Evolutionary conservation across 805 yeast genomes (phyloP), one percentile per base, ranked within the genome.

Genomic region (Candida odintsovae): DNA sequence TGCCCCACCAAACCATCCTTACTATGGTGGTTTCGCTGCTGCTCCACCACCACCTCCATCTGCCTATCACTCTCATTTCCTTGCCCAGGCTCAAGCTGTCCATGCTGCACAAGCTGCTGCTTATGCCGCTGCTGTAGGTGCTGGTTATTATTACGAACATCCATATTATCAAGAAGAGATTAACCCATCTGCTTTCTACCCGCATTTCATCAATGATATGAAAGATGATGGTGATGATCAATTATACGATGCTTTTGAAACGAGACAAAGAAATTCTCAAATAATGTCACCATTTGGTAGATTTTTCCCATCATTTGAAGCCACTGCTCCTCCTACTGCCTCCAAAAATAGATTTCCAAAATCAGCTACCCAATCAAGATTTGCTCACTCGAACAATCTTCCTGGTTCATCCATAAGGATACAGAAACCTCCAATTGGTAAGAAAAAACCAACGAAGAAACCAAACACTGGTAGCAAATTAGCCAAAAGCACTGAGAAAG

Each of bases 241-340:
- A 18, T 44, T 49, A n/a, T 49, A 51, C 16, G 49, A 47, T 5
- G 38, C 37, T 2, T 44, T 45, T 29, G 49, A 52, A 11, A 28
- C 31, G 4, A 31, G 38, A 38, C 42, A 43, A 31, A 15, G 35
- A 35, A 13, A 40, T 25, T 18, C 44, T 13, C 22, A 21, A n/a
- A 18, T 18, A 33, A 46, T 42, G 19, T 59, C 63, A 11, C 63
- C 64, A 26, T 51, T 53, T 40, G 55, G 53, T 2, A 44, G 55
- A 22, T 56, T 48, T 8, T 60, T 60, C 53, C 63, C 64, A 29
- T 47, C 58, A 2, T 60, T 54, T 46, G 59, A 58, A 42, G 62
- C 64, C 2, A 52, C 58, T n/a, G 57, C 57, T 20, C 64, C 63
- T 21, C 60, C 63, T 16, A 37, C 49, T 15, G 43, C 51, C 25